Evolutionary conservation across 2,329 filamentous ascomycete genomes (phyloP), one percentile per base, ranked within the genome.

Genomic region (Colletotrichum navitas): DNA sequence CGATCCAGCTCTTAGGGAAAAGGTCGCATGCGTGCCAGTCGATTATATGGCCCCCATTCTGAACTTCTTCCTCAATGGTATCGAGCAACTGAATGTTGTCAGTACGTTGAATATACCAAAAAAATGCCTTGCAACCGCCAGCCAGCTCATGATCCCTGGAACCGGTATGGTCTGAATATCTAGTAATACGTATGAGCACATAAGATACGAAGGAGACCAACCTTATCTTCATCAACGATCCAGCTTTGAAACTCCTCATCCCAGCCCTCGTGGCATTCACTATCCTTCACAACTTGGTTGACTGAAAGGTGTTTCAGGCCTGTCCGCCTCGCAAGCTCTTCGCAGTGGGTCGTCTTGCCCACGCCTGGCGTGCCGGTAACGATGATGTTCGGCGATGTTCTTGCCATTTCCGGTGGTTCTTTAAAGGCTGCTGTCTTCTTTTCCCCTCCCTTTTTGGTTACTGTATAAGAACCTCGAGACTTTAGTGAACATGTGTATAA

Each of bases 21-120:
- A 98, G 84, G 78, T 98, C 96, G 84, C 95, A 98, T 2, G 95
- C 95, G 83, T 99, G 96, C 95, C 96, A 99, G 84, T 99, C 96
- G 78, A 99, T 93, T 76, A 99, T 90, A 81, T 90, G 93, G 26
- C 96, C 96, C 68, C 95, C 95, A 26, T 88, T 83, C 74, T 91
- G 88, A 49, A 93, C 88, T 73, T 96, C 92, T 68, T 93, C 89
- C 83, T 98, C 96, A 68, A 99, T 92, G 59, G 93, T 90, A 80
- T 99, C 96, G 29, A 99, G 87, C 41, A 99, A 84, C 91, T 94
- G 29, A 5, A 45, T 32, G 36, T n/a, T 6, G 21, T 47, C n/a
- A 32, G 32, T 62, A 12, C 56, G 47, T 34, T n/a, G 6, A 6
- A 26, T 26, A 18, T 24, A 55, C 52, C 34, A 29, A 41, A 58